Conservation (phyloP, 1,139 yeast genomes). For the Pichia sp. region DNA sequence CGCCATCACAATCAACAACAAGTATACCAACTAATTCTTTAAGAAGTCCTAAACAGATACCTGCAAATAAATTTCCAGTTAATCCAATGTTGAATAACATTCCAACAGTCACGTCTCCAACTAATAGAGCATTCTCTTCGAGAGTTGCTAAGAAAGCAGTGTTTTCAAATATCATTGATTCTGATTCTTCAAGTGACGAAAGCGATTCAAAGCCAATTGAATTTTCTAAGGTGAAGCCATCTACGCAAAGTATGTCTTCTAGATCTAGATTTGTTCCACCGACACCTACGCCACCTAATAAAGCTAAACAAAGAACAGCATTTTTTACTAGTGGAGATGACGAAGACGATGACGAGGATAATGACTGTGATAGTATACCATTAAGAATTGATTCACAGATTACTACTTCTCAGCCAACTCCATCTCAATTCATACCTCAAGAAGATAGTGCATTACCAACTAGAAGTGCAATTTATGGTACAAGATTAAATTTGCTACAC, state of each 20-base stretch:
- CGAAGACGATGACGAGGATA: constrained; percentile 1
- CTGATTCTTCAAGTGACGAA: constrained; percentile 6
- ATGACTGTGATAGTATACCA: constrained; percentile 1
- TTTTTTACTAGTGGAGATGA: constrained; percentile 13
- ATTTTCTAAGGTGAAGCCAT: too few relatives aligned
- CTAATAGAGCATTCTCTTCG: background rate
- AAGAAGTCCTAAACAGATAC: constrained; percentile 1
- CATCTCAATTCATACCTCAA: background rate
- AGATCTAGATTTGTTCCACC: too few relatives aligned
- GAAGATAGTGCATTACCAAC: background rate
- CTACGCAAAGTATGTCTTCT: too few relatives aligned
- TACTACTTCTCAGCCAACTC: too few relatives aligned
- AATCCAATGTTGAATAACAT: constrained; percentile 9
- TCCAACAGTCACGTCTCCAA: background rate
- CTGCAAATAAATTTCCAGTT: background rate
- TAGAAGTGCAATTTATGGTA: constrained; percentile 19
- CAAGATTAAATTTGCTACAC: constrained; percentile 13
- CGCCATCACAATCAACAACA: constrained; percentile 5
- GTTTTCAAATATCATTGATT: constrained; percentile 3
- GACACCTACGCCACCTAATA: background rate
- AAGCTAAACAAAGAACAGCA: constrained; percentile 4
- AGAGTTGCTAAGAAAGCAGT: background rate
- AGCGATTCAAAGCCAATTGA: constrained; percentile 65
- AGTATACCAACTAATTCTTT: background rate
- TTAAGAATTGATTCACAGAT: too few relatives aligned